A percentile compares a stretch with the other conserved stretches of the same genome.
phyloP scores from a whole-genome alignment of 2,329 filamentous ascomycete genomes.

The Escovopsis sp. region DNA sequence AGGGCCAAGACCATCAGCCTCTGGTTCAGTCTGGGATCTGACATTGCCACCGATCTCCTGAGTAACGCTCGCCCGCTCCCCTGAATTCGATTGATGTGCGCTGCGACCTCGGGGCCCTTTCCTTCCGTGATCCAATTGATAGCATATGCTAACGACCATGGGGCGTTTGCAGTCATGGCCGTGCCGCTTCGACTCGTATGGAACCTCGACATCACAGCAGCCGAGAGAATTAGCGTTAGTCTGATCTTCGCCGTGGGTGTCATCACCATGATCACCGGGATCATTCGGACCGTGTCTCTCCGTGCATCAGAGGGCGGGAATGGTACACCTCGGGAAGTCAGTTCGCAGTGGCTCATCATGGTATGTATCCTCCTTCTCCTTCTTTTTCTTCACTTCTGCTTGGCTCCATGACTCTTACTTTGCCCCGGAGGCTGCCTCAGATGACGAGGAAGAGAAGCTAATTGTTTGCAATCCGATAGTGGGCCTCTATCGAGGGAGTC shows the following conservation, averaged over 20 bases:
- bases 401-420: no score
- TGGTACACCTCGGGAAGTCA: constrained; percentile 5
- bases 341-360: constrained; percentile 9
- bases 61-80: constrained; percentile 2
- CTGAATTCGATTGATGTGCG: no score
- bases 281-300: constrained; percentile 8
- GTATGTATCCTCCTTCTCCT: no score
- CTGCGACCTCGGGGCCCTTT: neutral
- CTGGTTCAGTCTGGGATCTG: constrained; percentile 9
- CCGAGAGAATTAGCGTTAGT: constrained; percentile 9
- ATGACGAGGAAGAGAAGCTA: no score
- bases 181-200: constrained; percentile 8
- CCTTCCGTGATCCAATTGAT: no score
- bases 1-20: constrained; percentile 9
- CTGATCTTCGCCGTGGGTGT: constrained; percentile 7
- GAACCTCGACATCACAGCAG: constrained; percentile 6
- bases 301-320: constrained; percentile 2
- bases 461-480: constrained; percentile 1
- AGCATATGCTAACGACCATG: no score
- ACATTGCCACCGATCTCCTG: constrained; percentile 8
- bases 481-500: constrained; percentile 8
- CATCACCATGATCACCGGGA: constrained; percentile 8
- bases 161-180: constrained; percentile 6
- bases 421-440: no score
- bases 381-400: no score